Conservation (phyloP, 768 basidiomycete species). For the Leccinum longicurvipes region DNA sequence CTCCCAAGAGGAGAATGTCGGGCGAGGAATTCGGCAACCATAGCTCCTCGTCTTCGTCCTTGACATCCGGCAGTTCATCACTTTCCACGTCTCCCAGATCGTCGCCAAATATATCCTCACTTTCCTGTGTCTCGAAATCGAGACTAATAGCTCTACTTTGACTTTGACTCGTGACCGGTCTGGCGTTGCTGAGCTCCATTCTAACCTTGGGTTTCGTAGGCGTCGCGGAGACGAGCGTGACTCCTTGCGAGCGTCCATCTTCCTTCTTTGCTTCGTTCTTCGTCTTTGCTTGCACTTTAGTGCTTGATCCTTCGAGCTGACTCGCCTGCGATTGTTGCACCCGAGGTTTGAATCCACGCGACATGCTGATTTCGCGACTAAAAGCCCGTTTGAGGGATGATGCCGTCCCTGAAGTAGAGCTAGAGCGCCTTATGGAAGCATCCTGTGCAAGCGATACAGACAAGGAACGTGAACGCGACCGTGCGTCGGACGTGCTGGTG, state of each 20-base stretch:
- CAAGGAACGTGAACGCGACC: constrained; percentile 56
- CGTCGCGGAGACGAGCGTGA: constrained; percentile 53
- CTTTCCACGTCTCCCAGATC: neutral
- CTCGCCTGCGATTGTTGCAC: constrained; percentile 12
- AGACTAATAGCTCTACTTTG: constrained; percentile 6
- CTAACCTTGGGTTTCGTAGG: constrained; percentile 40
- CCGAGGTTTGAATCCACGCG: constrained; percentile 58
- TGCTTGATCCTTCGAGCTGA: constrained; percentile 13
- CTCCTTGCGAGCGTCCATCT: constrained; percentile 7
- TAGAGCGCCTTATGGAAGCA: constrained; percentile 37
- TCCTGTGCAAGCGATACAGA: constrained; percentile 72
- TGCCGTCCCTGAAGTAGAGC: constrained; percentile 31
- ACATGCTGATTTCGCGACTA: constrained; percentile 78
- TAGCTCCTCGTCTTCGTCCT: constrained; percentile 38
- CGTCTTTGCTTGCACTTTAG: constrained; percentile 13
- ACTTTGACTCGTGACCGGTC: constrained; percentile 6
- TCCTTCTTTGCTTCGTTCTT: constrained; percentile 9
- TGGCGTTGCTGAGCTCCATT: constrained; percentile 5
- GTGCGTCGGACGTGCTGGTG: constrained; percentile 24
- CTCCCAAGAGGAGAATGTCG: constrained; percentile 34
- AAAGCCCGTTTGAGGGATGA: constrained; percentile 50
- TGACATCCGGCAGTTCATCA: constrained; percentile 3
- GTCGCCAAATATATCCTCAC: neutral
- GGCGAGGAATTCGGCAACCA: constrained; percentile 42
- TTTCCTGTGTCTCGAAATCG: neutral